Evolutionary conservation across 2,329 filamentous ascomycete species (phyloP).

Genomic region (Eurotiales sp.): DNA sequence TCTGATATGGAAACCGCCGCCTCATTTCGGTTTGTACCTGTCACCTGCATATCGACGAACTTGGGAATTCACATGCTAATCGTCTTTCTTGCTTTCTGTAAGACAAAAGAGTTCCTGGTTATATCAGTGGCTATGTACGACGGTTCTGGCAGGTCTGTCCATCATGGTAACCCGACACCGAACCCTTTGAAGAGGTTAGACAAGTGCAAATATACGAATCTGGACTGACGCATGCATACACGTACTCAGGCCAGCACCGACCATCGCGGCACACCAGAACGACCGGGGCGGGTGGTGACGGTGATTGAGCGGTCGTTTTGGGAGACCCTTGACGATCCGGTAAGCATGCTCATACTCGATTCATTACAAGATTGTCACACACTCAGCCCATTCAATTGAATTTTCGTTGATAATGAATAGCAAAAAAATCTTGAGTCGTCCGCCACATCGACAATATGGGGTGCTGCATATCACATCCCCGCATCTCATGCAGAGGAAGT

Average conservation of each 20-base stretch:
- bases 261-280: slow-evolving; percentile 84
- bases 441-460: slow-evolving; percentile 66
- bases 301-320: slow-evolving; percentile 82
- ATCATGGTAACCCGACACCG: background rate
- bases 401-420: slow-evolving; percentile 22
- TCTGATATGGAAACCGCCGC: slow-evolving; percentile 96
- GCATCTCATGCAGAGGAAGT: slow-evolving; percentile 72
- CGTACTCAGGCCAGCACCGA: slow-evolving; percentile 67
- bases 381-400: too few species aligned
- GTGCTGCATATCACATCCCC: slow-evolving; percentile 83
- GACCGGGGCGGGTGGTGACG: slow-evolving; percentile 87
- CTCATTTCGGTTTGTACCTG: slow-evolving; percentile 73
- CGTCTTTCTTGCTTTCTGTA: background rate
- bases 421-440: slow-evolving; percentile 31
- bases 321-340: slow-evolving; percentile 67
- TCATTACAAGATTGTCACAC: background rate
- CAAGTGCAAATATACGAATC: background rate
- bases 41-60: too few species aligned
- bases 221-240: background rate
- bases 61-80: background rate
- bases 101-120: slow-evolving; percentile 85
- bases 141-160: slow-evolving; percentile 91
- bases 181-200: background rate
- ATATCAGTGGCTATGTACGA: slow-evolving; percentile 88
- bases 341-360: slow-evolving; percentile 27